Evolutionary conservation across 768 basidiomycete species (phyloP).

Genomic region (Mycena indigotica): DNA sequence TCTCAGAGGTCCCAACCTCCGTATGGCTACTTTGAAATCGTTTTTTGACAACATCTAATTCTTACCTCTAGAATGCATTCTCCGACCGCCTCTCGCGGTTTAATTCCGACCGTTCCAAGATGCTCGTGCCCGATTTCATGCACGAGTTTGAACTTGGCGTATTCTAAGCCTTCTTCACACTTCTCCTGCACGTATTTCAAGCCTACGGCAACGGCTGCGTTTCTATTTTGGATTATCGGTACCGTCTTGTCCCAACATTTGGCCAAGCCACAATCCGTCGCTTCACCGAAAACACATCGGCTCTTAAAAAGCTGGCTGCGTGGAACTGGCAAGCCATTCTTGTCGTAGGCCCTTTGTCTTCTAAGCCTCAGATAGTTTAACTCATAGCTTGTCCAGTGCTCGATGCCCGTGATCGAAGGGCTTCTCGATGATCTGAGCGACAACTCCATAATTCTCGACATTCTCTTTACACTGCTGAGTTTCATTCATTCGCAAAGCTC

Average conservation of each 20-base stretch:
- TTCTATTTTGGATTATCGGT: conserved; percentile 26
- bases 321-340: conserved; percentile 32
- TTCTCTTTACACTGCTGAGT: conserved; percentile 30
- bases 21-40: conserved; percentile 11
- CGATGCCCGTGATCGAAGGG: conserved; percentile 31
- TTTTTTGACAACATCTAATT: not conserved
- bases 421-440: conserved; percentile 25
- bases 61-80: conserved; percentile 30
- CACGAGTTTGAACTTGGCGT: conserved; percentile 40
- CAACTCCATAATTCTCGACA: conserved; percentile 20
- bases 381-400: conserved; percentile 19
- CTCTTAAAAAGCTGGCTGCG: conserved; percentile 26
- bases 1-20: conserved; percentile 22
- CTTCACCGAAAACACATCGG: conserved; percentile 25
- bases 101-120: conserved; percentile 25
- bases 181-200: conserved; percentile 32
- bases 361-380: not conserved
- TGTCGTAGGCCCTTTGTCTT: conserved; percentile 17
- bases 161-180: conserved; percentile 33
- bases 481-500: conserved; percentile 39
- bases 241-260: conserved; percentile 8
- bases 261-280: conserved; percentile 20
- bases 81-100: conserved; percentile 12
- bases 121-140: conserved; percentile 32
- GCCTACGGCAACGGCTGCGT: conserved; percentile 15